A percentile compares a stretch with the other conserved stretches of the same genome.
These are phyloP conservation scores for Tetradesmus obliquus DNA, from an alignment of 139 green algal species.

Conservation along the genomic window DNA sequence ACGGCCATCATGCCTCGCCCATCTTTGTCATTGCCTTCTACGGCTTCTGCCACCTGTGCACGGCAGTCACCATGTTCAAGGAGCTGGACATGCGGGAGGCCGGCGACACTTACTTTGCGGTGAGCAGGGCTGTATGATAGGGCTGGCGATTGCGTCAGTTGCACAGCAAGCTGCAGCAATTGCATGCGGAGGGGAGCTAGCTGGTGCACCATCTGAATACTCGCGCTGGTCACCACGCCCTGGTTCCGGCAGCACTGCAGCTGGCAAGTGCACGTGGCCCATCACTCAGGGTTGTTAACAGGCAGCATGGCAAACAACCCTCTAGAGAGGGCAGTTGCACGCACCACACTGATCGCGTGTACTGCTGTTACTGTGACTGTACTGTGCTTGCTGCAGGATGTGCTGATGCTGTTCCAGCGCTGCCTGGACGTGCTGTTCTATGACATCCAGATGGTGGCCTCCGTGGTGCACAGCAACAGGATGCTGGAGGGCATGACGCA, in stretches of 20 bases:
- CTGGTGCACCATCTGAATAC: too few relatives aligned
- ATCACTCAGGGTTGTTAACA: too few relatives aligned
- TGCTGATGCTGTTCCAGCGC: constrained; percentile 36
- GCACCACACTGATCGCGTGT: too few relatives aligned
- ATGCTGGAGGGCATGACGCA: constrained; percentile 65
- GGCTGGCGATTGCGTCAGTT: constrained; percentile 31
- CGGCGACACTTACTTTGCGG: constrained; percentile 42
- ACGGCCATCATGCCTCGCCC: constrained; percentile 39
- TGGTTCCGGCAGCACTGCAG: too few relatives aligned
- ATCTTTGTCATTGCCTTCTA: constrained; percentile 47
- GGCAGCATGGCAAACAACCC: too few relatives aligned
- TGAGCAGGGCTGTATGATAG: constrained; percentile 18
- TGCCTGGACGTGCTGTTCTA: constrained; percentile 57
- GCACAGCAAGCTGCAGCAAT: background rate
- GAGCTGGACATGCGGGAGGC: constrained; percentile 54
- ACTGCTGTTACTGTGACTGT: background rate
- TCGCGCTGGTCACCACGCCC: too few relatives aligned
- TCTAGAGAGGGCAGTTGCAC: too few relatives aligned
- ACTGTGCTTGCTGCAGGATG: background rate
- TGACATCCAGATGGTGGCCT: constrained; percentile 60
- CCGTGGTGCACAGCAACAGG: constrained; percentile 57
- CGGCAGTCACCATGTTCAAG: constrained; percentile 52
- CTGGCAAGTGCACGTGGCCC: too few relatives aligned
- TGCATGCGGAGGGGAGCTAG: too few relatives aligned
- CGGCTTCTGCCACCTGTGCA: constrained; percentile 34